Percentiles rank a stretch among this genome's conserved stretches.
Evolutionary conservation across 2,329 filamentous ascomycete species (phyloP).

Genomic region (Fusarium sp.): DNA sequence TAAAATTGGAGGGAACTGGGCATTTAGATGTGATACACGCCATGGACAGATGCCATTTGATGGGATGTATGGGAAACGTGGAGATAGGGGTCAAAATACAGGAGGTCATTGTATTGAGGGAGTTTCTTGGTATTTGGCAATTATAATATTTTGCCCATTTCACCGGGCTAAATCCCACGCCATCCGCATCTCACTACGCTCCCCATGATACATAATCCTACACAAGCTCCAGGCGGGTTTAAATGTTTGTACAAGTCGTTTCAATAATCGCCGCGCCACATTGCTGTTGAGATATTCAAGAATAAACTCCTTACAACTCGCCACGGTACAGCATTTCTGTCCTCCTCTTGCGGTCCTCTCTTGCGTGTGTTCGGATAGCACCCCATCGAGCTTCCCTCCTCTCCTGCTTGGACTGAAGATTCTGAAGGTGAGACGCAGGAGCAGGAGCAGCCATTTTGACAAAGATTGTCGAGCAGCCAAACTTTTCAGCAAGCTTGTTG

Average conservation of each 20-base stretch:
- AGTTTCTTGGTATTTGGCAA: conserved; percentile 46
- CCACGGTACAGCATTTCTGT: conserved; percentile 67
- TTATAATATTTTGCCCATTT: conserved; percentile 41
- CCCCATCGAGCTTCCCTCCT: conserved; percentile 71
- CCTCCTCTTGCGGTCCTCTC: conserved; percentile 69
- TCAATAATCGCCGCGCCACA: conserved; percentile 11
- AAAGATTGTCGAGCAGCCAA: conserved; percentile 69
- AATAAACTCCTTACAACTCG: conserved; percentile 59
- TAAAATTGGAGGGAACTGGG: background rate
- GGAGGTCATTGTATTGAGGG: conserved; percentile 36
- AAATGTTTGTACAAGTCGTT: conserved; percentile 45
- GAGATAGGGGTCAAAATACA: conserved; percentile 29
- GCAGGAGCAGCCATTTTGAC: conserved; percentile 71
- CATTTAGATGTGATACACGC: conserved; percentile 9
- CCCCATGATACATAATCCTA: conserved; percentile 45
- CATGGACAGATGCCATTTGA: conserved; percentile 1
- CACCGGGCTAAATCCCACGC: conserved; percentile 23
- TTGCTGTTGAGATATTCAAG: background rate
- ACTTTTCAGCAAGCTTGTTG: conserved; percentile 66
- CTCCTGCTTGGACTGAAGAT: conserved; percentile 62
- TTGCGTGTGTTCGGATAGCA: conserved; percentile 66
- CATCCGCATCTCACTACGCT: conserved; percentile 33
- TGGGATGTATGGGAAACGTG: background rate
- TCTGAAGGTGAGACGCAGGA: conserved; percentile 62
- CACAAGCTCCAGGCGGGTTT: conserved; percentile 38